Conservation (phyloP, 108 stramenopile species). For the Asterionellopsis glacialis region DNA sequence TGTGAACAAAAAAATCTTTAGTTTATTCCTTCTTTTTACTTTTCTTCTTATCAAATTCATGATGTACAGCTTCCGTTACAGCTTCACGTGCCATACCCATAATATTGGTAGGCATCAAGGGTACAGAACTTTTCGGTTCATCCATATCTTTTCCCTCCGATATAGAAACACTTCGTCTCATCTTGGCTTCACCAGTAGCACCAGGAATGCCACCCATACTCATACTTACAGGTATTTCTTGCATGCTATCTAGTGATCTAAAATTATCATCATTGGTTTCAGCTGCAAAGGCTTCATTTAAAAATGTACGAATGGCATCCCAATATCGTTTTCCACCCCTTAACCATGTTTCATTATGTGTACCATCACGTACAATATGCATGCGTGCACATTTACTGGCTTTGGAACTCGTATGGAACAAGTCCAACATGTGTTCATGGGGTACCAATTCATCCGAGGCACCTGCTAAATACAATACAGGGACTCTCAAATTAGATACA, state of each 20-base stretch:
- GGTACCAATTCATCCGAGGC: conserved; percentile 90
- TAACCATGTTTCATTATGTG: conserved; percentile 94
- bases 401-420: conserved; percentile 40
- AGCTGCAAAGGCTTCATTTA: conserved; percentile 25
- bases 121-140: conserved; percentile 21
- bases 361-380: conserved; percentile 75
- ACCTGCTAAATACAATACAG: conserved; percentile 87
- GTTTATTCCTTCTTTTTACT: neutral
- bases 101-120: conserved; percentile 37
- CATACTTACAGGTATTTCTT: conserved; percentile 1
- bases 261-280: neutral
- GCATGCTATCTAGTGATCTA: neutral
- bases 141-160: conserved; percentile 2
- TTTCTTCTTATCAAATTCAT: neutral
- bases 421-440: conserved; percentile 77
- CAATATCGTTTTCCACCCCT: conserved; percentile 82
- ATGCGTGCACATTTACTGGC: conserved; percentile 21
- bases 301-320: conserved; percentile 27
- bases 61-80: neutral
- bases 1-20: neutral
- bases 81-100: conserved; percentile 48
- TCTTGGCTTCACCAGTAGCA: neutral
- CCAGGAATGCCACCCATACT: neutral
- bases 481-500: conserved; percentile 42
- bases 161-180: no score